Conservation (phyloP, 306 rosid genomes). For the Astragalus membranaceus region DNA sequence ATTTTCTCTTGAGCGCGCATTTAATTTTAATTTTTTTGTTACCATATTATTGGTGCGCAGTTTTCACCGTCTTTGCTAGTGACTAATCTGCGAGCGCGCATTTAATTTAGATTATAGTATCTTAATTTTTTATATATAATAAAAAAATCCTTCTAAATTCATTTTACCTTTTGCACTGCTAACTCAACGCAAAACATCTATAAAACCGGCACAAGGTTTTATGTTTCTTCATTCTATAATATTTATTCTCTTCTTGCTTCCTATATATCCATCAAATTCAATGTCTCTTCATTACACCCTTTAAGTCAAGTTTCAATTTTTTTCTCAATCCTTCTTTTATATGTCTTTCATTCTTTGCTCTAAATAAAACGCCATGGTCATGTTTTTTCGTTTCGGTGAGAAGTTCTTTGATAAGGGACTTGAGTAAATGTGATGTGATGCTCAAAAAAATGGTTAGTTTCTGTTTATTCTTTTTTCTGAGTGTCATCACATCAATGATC, state of each 20-base stretch:
- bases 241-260: neutral
- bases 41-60: too few relatives aligned
- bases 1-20: too few relatives aligned
- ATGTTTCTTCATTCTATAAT: neutral
- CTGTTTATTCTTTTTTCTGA: slow-evolving; percentile 1
- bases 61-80: too few relatives aligned
- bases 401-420: neutral
- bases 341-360: neutral
- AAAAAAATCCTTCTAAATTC: neutral
- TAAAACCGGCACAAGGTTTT: neutral
- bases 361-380: neutral
- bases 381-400: neutral
- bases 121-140: too few relatives aligned
- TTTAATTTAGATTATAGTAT: too few relatives aligned
- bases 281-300: neutral
- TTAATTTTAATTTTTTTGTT: too few relatives aligned
- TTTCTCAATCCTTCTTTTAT: neutral
- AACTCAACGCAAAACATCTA: neutral
- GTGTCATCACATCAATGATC: too few relatives aligned
- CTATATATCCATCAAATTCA: neutral
- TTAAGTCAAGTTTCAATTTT: slow-evolving; percentile 1
- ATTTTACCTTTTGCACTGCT: neutral
- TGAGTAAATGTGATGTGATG: neutral
- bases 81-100: too few relatives aligned
- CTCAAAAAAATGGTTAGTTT: slow-evolving; percentile 26